Evolutionary conservation across 2,329 filamentous ascomycete genomes (phyloP), one percentile per base, ranked within the genome.

Genomic region (Claviceps maximensis): DNA sequence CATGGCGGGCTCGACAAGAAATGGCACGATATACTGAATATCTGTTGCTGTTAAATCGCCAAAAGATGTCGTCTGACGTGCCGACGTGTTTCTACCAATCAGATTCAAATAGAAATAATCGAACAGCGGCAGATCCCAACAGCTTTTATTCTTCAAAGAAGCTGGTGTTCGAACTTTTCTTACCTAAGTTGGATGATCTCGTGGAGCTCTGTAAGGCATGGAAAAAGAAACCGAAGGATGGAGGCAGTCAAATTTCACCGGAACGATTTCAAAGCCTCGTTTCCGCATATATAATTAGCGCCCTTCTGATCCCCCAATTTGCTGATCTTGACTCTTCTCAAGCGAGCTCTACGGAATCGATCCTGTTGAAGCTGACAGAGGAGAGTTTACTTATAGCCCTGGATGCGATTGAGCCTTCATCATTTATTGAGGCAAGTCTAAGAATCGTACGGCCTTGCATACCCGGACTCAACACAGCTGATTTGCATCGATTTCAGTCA

Each of bases 181-280:
- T 68, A 41, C 73, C 77, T 1, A 79, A 79, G 56, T 41, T 80
- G 1, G 71, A 75, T 47, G 75, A 79, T 46, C 58, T 81, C 7
- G 62, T 66, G 21, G 68, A 70, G 12, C 55, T 79, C 41, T 73
- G 73, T 51, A 66, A 69, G 17, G 69, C 71, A 2, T 80, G 77
- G 77, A 67, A 65, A 3, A 71, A 67, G 50, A 71, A 62, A 46
- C 57, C 71, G 59, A 61, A 68, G 25, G 75, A 79, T 49, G 73
- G 70, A 0, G 69, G 74, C 3, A 62, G 62, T 2, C 75, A 78
- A 52, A 67, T 80, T 13, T 79, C 78, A 1, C 61, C 71, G 10
- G 76, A 78, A 52, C 73, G 73, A 17, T 71, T 80, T 49, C 74
- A 75, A 49, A 79, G 77, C 57, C 65, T 79, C 6, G 59, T 79